Conservation (phyloP, 2,329 filamentous ascomycete species). For the Grosmannia clavigera region DNA sequence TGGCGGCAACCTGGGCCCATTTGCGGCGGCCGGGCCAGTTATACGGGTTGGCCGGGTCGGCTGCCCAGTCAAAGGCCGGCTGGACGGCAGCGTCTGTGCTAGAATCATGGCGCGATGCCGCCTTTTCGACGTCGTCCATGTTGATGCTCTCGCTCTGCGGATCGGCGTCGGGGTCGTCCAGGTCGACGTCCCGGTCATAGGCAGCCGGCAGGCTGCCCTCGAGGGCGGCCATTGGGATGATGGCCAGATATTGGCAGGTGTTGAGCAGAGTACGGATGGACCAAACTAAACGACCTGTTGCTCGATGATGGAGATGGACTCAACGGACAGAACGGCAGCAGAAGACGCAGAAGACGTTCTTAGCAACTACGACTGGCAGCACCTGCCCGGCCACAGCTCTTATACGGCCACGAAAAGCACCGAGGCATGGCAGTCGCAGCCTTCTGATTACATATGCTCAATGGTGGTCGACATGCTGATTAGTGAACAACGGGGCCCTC, state of each 20-base stretch:
- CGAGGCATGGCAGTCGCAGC: too few relatives aligned
- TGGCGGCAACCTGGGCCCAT: constrained; percentile 24
- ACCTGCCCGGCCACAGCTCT: too few relatives aligned
- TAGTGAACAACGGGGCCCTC: too few relatives aligned
- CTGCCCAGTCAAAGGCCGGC: constrained; percentile 20
- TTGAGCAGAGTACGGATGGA: too few relatives aligned
- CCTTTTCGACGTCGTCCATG: background rate
- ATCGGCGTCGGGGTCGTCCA: background rate
- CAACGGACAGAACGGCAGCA: too few relatives aligned
- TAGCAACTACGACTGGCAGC: too few relatives aligned
- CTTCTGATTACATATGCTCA: too few relatives aligned
- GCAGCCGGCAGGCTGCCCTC: background rate
- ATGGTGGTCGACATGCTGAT: too few relatives aligned
- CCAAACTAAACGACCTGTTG: too few relatives aligned
- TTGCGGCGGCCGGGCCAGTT: constrained; percentile 36
- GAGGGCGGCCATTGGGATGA: background rate
- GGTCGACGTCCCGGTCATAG: background rate
- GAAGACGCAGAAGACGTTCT: too few relatives aligned
- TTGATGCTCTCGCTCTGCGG: background rate
- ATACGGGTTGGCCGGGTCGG: constrained; percentile 32
- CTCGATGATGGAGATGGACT: too few relatives aligned
- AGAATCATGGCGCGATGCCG: constrained; percentile 8
- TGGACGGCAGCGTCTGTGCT: background rate
- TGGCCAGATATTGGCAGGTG: background rate
- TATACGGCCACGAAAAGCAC: too few relatives aligned